Conservation (phyloP, 2,329 filamentous ascomycete genomes). For the Dothistroma septosporum region DNA sequence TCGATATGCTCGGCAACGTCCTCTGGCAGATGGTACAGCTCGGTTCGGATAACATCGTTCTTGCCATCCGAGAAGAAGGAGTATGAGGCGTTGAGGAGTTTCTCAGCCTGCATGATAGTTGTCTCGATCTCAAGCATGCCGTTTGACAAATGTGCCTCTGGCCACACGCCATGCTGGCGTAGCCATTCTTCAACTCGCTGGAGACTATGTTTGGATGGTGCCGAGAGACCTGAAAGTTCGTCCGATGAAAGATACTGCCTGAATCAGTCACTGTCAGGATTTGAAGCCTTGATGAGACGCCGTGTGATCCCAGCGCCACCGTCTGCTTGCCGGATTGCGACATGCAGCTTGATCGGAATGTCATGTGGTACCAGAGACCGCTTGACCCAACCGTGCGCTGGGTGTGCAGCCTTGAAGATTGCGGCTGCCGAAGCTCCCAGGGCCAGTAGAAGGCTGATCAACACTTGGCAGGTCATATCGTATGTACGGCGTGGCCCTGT, state of each 20-base stretch:
- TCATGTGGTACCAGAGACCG: constrained; percentile 18
- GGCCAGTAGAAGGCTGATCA: neutral
- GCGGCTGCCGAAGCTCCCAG: constrained; percentile 4
- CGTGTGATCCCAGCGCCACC: constrained; percentile 13
- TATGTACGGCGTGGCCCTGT: neutral
- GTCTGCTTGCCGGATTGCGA: constrained; percentile 20
- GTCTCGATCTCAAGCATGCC: constrained; percentile 24
- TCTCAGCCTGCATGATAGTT: constrained; percentile 18
- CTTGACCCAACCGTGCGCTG: constrained; percentile 13
- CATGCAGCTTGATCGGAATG: constrained; percentile 20
- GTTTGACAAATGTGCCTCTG: constrained; percentile 3
- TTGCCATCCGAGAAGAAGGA: constrained; percentile 18
- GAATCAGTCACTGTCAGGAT: constrained; percentile 15
- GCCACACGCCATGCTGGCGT: constrained; percentile 12
- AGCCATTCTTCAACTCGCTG: constrained; percentile 15
- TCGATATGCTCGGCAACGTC: constrained; percentile 16
- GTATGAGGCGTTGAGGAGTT: constrained; percentile 23
- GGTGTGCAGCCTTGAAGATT: constrained; percentile 12
- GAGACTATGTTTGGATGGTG: constrained; percentile 6
- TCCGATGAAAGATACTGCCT: constrained; percentile 17
- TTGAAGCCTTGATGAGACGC: constrained; percentile 8
- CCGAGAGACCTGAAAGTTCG: constrained; percentile 9
- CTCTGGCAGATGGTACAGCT: constrained; percentile 19
- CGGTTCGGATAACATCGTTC: constrained; percentile 16
- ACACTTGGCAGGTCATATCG: neutral